Evolutionary conservation across 495 filamentous ascomycete genomes (phyloP).

Genomic region (Podospora tetraspora): DNA sequence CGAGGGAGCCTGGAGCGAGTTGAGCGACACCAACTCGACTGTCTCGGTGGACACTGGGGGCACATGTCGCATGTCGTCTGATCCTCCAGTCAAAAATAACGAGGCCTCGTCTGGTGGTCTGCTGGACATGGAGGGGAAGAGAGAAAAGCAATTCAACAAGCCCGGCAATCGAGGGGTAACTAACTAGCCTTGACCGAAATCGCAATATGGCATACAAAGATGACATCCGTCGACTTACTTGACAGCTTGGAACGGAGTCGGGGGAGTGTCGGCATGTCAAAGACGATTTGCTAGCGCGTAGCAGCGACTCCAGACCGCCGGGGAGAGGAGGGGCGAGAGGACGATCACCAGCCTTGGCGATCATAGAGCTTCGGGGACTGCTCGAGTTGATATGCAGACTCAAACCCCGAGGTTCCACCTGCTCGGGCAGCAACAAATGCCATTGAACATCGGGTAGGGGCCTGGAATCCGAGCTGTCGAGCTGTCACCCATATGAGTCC

Average conservation of each 20-base stretch:
- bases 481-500: neutral
- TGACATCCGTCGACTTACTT: too few relatives aligned
- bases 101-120: neutral
- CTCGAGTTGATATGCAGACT: neutral
- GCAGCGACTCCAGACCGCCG: neutral
- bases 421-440: neutral
- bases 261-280: neutral
- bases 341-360: neutral
- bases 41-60: neutral
- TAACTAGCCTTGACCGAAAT: too few relatives aligned
- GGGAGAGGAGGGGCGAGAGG: neutral
- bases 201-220: too few relatives aligned
- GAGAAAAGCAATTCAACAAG: neutral
- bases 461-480: neutral
- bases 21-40: slow-evolving; percentile 10
- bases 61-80: slow-evolving; percentile 8
- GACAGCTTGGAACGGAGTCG: neutral
- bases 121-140: neutral
- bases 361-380: neutral
- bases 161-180: neutral
- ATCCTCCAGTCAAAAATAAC: slow-evolving; percentile 6
- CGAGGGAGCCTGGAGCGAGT: slow-evolving; percentile 9
- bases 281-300: neutral
- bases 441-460: neutral
- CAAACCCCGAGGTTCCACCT: neutral